These are phyloP conservation scores for Vigna mungo DNA, from an alignment of 306 rosid genomes.

Conservation along the genomic window DNA sequence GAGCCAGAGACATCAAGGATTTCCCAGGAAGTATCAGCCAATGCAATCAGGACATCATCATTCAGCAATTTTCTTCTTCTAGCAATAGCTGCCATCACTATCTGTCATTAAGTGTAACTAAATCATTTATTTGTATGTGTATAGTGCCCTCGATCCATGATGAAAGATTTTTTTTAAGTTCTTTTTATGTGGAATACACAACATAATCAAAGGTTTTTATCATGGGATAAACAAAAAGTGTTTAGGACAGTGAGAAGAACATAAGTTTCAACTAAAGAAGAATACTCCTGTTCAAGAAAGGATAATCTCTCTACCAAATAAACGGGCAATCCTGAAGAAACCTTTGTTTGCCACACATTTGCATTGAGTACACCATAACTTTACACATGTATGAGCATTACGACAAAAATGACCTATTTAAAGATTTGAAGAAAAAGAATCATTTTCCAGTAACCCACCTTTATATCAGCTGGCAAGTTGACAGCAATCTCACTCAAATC, in stretches of 20 bases:
- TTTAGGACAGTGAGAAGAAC: constrained; percentile 10
- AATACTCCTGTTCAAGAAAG: constrained; percentile 31
- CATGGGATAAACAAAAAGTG: background rate
- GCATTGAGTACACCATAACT: background rate
- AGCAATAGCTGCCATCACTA: constrained; percentile 73
- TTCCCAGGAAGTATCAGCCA: constrained; percentile 85
- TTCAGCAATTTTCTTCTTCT: constrained; percentile 76
- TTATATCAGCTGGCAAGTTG: constrained; percentile 76
- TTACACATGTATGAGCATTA: constrained; percentile 3
- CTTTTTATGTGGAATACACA: background rate
- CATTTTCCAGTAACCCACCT: constrained; percentile 54
- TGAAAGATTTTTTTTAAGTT: background rate
- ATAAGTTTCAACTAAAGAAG: constrained; percentile 21
- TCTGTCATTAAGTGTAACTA: constrained; percentile 55
- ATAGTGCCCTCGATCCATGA: background rate
- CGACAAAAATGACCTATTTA: constrained; percentile 15
- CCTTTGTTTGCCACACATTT: background rate
- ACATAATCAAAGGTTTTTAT: constrained; percentile 6
- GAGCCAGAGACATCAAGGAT: constrained; percentile 84
- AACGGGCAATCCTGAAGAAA: constrained; percentile 29
- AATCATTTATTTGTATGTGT: constrained; percentile 13
- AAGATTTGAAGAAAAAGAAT: constrained; percentile 17
- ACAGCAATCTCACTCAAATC: constrained; percentile 76
- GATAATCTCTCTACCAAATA: background rate
- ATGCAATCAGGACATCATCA: constrained; percentile 73